Conservation (phyloP, 306 rosid genomes). For the Medicago lupulina region DNA sequence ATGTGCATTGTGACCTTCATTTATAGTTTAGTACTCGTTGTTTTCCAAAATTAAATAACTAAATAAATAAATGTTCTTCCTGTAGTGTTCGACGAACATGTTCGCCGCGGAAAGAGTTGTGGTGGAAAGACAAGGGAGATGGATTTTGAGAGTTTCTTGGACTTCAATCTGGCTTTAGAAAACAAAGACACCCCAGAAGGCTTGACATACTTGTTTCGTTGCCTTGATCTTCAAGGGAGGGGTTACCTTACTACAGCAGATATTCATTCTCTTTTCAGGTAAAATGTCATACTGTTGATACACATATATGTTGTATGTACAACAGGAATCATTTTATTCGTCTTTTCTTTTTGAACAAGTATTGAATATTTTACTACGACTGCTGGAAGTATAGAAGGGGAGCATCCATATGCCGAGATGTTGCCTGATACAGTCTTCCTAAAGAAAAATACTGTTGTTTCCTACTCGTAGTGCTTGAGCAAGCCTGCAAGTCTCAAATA, state of each 20-base stretch:
- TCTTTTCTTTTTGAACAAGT: slow-evolving; percentile 19
- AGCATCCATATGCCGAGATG: slow-evolving; percentile 76
- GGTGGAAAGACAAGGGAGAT: slow-evolving; percentile 86
- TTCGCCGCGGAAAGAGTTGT: slow-evolving; percentile 80
- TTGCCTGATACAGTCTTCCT: slow-evolving; percentile 87
- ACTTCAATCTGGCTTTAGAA: slow-evolving; percentile 95
- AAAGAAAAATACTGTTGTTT: slow-evolving; percentile 69
- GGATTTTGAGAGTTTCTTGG: slow-evolving; percentile 88
- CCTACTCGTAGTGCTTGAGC: slow-evolving; percentile 78
- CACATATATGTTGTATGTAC: slow-evolving; percentile 11
- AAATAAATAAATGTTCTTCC: slow-evolving; percentile 35
- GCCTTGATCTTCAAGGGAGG: slow-evolving; percentile 98
- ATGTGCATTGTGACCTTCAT: not conserved
- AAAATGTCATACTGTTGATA: slow-evolving; percentile 31
- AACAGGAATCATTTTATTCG: not conserved
- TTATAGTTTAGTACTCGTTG: slow-evolving; percentile 15
- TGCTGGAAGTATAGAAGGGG: slow-evolving; percentile 92
- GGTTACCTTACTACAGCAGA: slow-evolving; percentile 94
- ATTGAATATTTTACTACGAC: slow-evolving; percentile 34
- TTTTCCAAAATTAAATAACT: not conserved
- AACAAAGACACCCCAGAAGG: slow-evolving; percentile 99
- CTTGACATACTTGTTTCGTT: slow-evolving; percentile 88
- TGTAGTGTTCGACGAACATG: slow-evolving; percentile 92
- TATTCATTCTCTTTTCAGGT: slow-evolving; percentile 98
- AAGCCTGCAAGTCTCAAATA: slow-evolving; percentile 72